Conservation (phyloP, 2,329 filamentous ascomycete genomes). For the Cordyceps fumosorosea region DNA sequence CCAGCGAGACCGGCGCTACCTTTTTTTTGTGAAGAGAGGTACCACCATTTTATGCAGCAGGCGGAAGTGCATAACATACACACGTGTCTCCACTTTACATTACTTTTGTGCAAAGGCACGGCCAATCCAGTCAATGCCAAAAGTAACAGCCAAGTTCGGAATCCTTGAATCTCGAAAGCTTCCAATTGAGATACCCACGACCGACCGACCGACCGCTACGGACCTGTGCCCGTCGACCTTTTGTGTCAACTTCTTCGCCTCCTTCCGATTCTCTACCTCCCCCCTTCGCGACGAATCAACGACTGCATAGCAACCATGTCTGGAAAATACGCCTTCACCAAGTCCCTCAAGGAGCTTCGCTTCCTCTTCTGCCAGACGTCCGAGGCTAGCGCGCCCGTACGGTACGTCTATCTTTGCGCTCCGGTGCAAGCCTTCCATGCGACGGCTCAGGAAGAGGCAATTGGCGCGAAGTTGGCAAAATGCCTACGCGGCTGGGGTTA, state of each 20-base stretch:
- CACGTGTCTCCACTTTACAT: neutral
- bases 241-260: neutral
- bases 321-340: conserved; percentile 84
- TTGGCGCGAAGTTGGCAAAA: neutral
- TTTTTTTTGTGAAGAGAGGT: neutral
- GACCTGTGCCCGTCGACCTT: neutral
- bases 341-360: conserved; percentile 86
- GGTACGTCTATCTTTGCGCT: conserved; percentile 48
- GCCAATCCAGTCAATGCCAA: conserved; percentile 7
- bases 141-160: neutral
- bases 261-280: neutral
- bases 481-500: neutral
- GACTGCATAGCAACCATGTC: conserved; percentile 59
- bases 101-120: neutral
- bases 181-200: conserved; percentile 1
- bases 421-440: neutral
- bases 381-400: conserved; percentile 79
- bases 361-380: conserved; percentile 96
- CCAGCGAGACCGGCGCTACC: conserved; percentile 14
- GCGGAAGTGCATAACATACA: neutral
- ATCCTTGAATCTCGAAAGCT: neutral
- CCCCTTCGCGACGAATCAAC: neutral
- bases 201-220: neutral
- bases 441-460: neutral
- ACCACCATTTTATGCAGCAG: neutral